phyloP scores from a whole-genome alignment of 768 basidiomycete species.

The Rhodotorula sphaerocarpa region DNA sequence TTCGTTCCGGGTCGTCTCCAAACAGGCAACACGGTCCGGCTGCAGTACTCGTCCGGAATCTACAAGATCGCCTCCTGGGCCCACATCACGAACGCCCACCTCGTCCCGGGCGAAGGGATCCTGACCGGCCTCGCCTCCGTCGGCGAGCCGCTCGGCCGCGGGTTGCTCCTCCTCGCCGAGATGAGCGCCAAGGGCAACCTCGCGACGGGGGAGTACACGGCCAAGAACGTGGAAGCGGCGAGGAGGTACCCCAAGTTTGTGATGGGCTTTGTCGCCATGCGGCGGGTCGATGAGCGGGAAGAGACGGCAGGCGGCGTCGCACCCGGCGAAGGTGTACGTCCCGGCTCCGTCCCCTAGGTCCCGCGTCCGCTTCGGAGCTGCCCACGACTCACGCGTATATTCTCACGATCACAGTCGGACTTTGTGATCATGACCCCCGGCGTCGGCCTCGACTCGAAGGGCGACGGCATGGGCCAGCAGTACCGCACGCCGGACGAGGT shows the following conservation, averaged over 20 bases:
- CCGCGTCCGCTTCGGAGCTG: too few species aligned
- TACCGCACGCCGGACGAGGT: conserved; percentile 84
- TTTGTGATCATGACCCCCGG: conserved; percentile 88
- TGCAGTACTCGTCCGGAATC: conserved; percentile 87
- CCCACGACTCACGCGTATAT: too few species aligned
- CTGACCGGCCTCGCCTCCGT: conserved; percentile 80
- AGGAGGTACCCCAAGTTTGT: conserved; percentile 69
- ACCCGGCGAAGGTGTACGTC: conserved; percentile 30
- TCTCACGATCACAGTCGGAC: too few species aligned
- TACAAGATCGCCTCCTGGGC: conserved; percentile 93
- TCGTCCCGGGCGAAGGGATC: conserved; percentile 90
- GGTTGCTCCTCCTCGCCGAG: conserved; percentile 82
- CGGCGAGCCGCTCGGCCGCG: conserved; percentile 73
- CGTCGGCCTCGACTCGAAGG: conserved; percentile 68
- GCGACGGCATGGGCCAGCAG: conserved; percentile 87
- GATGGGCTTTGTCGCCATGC: conserved; percentile 89
- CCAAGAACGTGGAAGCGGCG: conserved; percentile 79
- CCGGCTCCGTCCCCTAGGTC: conserved; percentile 34
- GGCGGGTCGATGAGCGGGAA: conserved; percentile 63
- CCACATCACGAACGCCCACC: conserved; percentile 93
- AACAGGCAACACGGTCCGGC: conserved; percentile 85
- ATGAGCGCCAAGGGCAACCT: conserved; percentile 89
- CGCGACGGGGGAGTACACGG: conserved; percentile 72
- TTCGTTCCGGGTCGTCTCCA: conserved; percentile 1
- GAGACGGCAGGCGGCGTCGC: conserved; percentile 39